A percentile compares a stretch with the other conserved stretches of the same genome.
These are phyloP conservation scores for Yarrowia galli DNA, from an alignment of 1,139 yeast genomes.

Conservation along the genomic window DNA sequence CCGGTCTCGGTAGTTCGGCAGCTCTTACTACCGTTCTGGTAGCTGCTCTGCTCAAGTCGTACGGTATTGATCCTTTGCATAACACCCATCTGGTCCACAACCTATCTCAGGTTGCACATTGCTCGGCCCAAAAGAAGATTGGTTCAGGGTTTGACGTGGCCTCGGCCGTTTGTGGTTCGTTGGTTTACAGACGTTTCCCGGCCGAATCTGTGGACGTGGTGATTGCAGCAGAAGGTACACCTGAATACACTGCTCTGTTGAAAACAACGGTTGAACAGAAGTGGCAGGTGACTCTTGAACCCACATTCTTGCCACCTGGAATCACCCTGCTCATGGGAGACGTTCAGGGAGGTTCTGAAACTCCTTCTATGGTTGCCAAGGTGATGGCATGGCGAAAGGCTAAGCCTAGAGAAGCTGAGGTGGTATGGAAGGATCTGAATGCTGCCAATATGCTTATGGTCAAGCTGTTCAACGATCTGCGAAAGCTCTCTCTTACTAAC, in stretches of 20 bases:
- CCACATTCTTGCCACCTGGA: conserved; percentile 70
- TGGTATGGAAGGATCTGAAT: conserved; percentile 64
- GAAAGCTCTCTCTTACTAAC: conserved; percentile 46
- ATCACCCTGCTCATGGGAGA: conserved; percentile 88
- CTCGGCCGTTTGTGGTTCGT: conserved; percentile 91
- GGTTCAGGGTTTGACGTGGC: conserved; percentile 99
- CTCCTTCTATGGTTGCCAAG: conserved; percentile 84
- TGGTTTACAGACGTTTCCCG: conserved; percentile 74
- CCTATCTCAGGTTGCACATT: conserved; percentile 86
- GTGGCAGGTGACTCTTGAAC: conserved; percentile 66
- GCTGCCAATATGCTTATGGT: conserved; percentile 66
- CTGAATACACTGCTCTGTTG: conserved; percentile 38
- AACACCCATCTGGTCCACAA: conserved; percentile 63
- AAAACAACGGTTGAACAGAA: conserved; percentile 45
- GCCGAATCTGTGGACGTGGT: conserved; percentile 44
- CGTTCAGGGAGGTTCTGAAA: conserved; percentile 88
- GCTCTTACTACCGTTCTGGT: conserved; percentile 85
- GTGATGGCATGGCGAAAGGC: conserved; percentile 73
- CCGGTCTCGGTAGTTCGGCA: conserved; percentile 96
- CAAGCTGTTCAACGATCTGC: conserved; percentile 56
- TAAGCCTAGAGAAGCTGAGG: conserved; percentile 59
- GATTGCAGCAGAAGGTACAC: conserved; percentile 40
- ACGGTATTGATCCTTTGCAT: conserved; percentile 52
- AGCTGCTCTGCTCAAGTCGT: conserved; percentile 67
- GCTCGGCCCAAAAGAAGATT: conserved; percentile 90